Evolutionary conservation across 768 basidiomycete genomes (phyloP).

Genomic region (Naganishia friedmannii): DNA sequence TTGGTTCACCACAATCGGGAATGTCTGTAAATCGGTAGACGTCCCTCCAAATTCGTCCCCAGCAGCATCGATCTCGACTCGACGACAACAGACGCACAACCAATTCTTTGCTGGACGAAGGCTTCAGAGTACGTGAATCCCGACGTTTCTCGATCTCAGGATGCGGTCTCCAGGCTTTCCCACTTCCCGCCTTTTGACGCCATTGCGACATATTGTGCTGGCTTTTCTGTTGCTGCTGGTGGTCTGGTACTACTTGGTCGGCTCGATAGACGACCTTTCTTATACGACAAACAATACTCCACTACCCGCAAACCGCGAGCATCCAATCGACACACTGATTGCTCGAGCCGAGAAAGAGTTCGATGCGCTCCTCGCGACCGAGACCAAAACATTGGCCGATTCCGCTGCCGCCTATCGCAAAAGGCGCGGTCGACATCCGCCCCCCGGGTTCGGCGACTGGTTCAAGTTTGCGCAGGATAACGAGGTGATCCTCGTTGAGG

Average conservation of each 20-base stretch:
- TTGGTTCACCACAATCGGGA: not conserved
- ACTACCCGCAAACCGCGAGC: not conserved
- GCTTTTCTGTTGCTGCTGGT: not conserved
- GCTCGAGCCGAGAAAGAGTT: not conserved
- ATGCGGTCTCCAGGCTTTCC: not conserved
- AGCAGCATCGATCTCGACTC: not conserved
- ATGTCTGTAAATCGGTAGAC: not conserved
- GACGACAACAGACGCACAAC: not conserved
- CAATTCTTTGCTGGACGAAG: not conserved
- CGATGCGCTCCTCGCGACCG: not conserved
- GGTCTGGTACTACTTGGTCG: not conserved
- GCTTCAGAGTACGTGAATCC: not conserved
- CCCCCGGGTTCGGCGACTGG: no score
- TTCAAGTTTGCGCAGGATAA: no score
- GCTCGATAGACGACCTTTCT: not conserved
- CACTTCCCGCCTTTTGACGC: not conserved
- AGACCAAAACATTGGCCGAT: not conserved
- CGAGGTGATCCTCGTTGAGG: no score
- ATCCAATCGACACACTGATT: not conserved
- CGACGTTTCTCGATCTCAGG: not conserved
- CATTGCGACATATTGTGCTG: not conserved
- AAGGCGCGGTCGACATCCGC: not conserved
- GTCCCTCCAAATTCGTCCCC: not conserved
- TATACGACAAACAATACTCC: no score
- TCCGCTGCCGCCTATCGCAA: not conserved